A percentile compares a stretch with the other conserved stretches of the same genome.
These are phyloP conservation scores for Candida khao-thaluensis DNA, from an alignment of 805 yeast species.

Conservation along the genomic window DNA sequence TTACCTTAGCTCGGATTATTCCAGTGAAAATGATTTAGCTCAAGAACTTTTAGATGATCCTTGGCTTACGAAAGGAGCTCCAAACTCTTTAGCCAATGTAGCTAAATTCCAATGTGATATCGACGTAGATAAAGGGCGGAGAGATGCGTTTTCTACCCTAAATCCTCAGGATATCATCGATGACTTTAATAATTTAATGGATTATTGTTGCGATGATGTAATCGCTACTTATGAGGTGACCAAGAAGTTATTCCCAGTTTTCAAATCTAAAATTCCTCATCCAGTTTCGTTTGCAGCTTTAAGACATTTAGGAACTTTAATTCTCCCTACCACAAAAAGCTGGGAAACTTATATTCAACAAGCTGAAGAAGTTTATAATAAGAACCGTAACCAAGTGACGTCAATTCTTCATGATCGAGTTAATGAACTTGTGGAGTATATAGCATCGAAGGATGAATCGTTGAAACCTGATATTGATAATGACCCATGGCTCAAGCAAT, in stretches of 20 bases:
- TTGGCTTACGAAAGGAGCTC: slow-evolving; percentile 76
- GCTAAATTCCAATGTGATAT: slow-evolving; percentile 76
- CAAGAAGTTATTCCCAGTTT: slow-evolving; percentile 66
- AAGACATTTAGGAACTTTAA: slow-evolving; percentile 65
- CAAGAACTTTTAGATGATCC: slow-evolving; percentile 59
- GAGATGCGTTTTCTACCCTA: slow-evolving; percentile 61
- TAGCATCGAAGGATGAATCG: slow-evolving; percentile 31
- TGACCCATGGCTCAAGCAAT: slow-evolving; percentile 89
- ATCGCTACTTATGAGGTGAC: slow-evolving; percentile 70
- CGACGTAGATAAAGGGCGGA: slow-evolving; percentile 58
- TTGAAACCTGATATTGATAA: slow-evolving; percentile 34
- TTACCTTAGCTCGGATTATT: slow-evolving; percentile 1
- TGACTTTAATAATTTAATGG: slow-evolving; percentile 60
- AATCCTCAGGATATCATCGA: slow-evolving; percentile 54
- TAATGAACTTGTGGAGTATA: slow-evolving; percentile 48
- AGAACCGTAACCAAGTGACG: slow-evolving; percentile 56
- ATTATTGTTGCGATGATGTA: slow-evolving; percentile 87
- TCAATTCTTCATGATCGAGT: slow-evolving; percentile 59
- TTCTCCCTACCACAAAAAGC: slow-evolving; percentile 69
- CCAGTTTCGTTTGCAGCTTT: slow-evolving; percentile 93
- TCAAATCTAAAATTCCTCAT: slow-evolving; percentile 73
- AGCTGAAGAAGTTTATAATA: slow-evolving; percentile 67
- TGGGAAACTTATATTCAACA: slow-evolving; percentile 74
- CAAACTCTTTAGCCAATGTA: slow-evolving; percentile 78
- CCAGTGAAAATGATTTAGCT: slow-evolving; percentile 20